Evolutionary conservation across 2,329 filamentous ascomycete genomes (phyloP).

Genomic region (Trichoderma sp.): DNA sequence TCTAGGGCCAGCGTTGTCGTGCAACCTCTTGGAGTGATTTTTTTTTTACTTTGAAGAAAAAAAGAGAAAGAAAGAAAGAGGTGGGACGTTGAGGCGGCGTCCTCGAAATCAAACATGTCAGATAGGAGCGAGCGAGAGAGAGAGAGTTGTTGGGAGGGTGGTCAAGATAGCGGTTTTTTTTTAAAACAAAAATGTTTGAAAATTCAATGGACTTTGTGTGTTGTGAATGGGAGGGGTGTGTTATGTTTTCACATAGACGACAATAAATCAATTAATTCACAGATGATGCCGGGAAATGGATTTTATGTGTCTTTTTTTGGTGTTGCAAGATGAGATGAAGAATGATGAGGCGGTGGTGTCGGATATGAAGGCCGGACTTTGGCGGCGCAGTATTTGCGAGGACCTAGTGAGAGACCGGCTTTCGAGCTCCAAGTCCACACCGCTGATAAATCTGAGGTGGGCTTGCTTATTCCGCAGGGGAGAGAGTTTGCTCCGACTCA

Average conservation of each 20-base stretch:
- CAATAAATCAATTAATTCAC: constrained; percentile 13
- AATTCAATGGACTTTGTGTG: not conserved
- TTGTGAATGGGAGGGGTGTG: not conserved
- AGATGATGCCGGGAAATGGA: constrained; percentile 11
- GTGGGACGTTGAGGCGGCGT: constrained; percentile 11
- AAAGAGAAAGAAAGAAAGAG: constrained; percentile 4
- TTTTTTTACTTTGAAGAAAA: not conserved
- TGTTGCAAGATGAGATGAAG: not conserved
- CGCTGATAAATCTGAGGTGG: not conserved
- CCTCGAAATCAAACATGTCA: not conserved
- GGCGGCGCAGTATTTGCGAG: not conserved
- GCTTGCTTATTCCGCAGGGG: not conserved
- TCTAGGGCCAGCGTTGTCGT: constrained; percentile 16
- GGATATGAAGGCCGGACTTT: not conserved
- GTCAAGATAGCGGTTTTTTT: not conserved
- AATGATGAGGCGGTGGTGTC: not conserved
- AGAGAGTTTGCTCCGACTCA: not conserved
- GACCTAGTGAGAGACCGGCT: not conserved
- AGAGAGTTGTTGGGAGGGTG: not conserved
- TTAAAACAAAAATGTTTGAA: not conserved
- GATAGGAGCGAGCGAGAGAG: not conserved
- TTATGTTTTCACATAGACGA: constrained; percentile 10
- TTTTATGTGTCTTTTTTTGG: too few species aligned
- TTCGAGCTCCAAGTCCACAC: not conserved
- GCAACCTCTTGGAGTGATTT: constrained; percentile 7